A percentile compares a stretch with the other conserved stretches of the same genome.
Evolutionary conservation across 2,329 filamentous ascomycete genomes (phyloP).

Genomic region (Verticillium nubilum): DNA sequence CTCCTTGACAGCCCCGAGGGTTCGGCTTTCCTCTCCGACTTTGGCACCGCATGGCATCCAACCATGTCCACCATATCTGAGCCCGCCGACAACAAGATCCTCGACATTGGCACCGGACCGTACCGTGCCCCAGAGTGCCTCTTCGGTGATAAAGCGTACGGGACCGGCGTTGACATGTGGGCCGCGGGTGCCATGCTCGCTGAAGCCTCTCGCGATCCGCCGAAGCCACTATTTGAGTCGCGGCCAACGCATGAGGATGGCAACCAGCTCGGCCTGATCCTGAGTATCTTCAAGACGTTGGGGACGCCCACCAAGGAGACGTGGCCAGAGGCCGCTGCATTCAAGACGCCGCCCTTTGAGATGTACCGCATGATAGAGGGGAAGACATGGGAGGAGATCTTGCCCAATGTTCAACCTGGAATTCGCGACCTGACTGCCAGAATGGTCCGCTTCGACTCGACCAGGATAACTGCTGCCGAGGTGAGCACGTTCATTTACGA

Average conservation of each 20-base stretch:
- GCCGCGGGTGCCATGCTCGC: slow-evolving; percentile 77
- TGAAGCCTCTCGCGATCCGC: slow-evolving; percentile 57
- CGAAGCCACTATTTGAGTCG: slow-evolving; percentile 72
- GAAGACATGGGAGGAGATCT: slow-evolving; percentile 62
- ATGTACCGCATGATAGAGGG: slow-evolving; percentile 75
- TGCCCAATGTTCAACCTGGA: slow-evolving; percentile 53
- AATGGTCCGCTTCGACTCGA: slow-evolving; percentile 68
- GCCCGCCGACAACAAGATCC: slow-evolving; percentile 63
- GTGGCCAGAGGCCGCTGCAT: slow-evolving; percentile 74
- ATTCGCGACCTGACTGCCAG: slow-evolving; percentile 61
- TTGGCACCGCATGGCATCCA: slow-evolving; percentile 84
- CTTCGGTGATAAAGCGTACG: slow-evolving; percentile 76
- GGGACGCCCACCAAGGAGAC: slow-evolving; percentile 75
- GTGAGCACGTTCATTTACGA: too few relatives aligned
- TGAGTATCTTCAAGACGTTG: slow-evolving; percentile 86
- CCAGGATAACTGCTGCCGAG: slow-evolving; percentile 58
- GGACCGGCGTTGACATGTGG: slow-evolving; percentile 78
- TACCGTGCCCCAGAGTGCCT: slow-evolving; percentile 89
- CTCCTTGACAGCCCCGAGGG: slow-evolving; percentile 62
- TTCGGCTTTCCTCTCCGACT: slow-evolving; percentile 79
- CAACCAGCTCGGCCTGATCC: slow-evolving; percentile 83
- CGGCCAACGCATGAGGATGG: slow-evolving; percentile 69
- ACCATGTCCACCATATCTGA: slow-evolving; percentile 55
- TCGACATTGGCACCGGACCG: slow-evolving; percentile 87
- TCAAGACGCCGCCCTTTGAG: slow-evolving; percentile 77